These are phyloP conservation scores for Quercus dentata DNA, from an alignment of 306 rosid genomes.

Conservation along the genomic window DNA sequence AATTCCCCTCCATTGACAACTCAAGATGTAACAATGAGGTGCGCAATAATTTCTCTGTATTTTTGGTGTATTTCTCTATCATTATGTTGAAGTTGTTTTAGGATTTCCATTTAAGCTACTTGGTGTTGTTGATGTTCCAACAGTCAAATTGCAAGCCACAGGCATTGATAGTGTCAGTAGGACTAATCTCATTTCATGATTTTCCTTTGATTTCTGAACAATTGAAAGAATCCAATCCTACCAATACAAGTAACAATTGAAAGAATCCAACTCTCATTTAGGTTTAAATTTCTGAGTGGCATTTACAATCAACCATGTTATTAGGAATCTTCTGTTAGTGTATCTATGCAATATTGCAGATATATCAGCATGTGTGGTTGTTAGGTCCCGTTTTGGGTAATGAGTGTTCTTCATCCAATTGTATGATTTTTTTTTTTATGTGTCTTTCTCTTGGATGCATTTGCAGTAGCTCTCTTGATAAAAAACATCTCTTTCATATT, in stretches of 20 bases:
- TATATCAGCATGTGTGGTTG: not conserved
- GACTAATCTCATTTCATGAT: not conserved
- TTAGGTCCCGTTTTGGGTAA: not conserved
- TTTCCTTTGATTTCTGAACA: not conserved
- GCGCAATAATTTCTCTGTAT: slow-evolving; percentile 10
- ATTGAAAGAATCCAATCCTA: not conserved
- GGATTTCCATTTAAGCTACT: not conserved
- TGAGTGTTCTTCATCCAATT: not conserved
- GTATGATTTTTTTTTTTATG: not conserved
- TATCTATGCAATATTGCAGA: not conserved
- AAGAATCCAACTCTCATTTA: not conserved
- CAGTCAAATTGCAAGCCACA: not conserved
- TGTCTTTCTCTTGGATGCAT: not conserved
- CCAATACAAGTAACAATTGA: not conserved
- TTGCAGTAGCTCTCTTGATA: slow-evolving; percentile 13
- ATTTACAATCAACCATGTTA: not conserved
- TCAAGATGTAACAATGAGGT: slow-evolving; percentile 44
- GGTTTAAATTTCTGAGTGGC: not conserved
- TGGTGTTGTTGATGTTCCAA: not conserved
- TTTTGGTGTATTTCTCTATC: not conserved
- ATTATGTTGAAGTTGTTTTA: not conserved
- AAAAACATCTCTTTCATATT: slow-evolving; percentile 11
- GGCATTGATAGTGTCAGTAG: not conserved
- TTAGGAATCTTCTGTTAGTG: not conserved
- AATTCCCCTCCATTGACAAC: slow-evolving; percentile 12